phyloP scores from a whole-genome alignment of 2,329 filamentous ascomycete species.

The Fusarium sp. region DNA sequence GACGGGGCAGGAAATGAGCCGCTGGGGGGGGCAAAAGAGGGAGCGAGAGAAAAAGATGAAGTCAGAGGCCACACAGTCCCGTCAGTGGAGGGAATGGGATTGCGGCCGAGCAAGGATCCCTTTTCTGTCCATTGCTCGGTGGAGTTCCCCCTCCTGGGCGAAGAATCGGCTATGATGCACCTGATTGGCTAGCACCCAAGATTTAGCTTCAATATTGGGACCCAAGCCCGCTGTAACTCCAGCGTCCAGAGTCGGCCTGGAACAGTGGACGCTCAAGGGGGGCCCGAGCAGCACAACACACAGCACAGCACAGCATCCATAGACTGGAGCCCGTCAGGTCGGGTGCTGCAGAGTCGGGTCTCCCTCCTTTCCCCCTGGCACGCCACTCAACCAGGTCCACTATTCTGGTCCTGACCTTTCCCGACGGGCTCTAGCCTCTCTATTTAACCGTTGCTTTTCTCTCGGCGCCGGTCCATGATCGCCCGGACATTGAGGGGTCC shows the following conservation, averaged over 20 bases:
- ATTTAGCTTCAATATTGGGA: not conserved
- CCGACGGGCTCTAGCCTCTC: not conserved
- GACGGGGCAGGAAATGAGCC: conserved; percentile 32
- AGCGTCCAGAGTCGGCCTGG: not conserved
- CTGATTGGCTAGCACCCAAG: not conserved
- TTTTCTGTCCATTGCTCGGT: not conserved
- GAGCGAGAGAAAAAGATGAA: conserved; percentile 20
- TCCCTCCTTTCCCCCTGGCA: not conserved
- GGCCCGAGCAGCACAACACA: not conserved
- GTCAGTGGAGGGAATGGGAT: not conserved
- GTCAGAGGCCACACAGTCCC: conserved; percentile 15
- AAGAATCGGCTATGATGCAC: not conserved
- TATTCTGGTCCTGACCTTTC: conserved; percentile 5
- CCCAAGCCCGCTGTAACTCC: conserved; percentile 1
- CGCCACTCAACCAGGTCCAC: not conserved
- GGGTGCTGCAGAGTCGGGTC: not conserved
- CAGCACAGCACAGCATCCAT: not conserved
- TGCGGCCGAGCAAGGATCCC: not conserved
- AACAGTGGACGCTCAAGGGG: not conserved
- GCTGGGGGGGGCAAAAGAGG: conserved; percentile 13
- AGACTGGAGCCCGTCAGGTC: conserved; percentile 2
- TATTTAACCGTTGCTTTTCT: conserved; percentile 3
- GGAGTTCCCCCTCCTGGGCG: not conserved
- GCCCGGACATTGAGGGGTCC: conserved; percentile 8
- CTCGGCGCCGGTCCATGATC: conserved; percentile 8